Base-by-base conservation (phyloP, 2,329 filamentous ascomycete species). In the Parastagonospora avenae region DNA sequence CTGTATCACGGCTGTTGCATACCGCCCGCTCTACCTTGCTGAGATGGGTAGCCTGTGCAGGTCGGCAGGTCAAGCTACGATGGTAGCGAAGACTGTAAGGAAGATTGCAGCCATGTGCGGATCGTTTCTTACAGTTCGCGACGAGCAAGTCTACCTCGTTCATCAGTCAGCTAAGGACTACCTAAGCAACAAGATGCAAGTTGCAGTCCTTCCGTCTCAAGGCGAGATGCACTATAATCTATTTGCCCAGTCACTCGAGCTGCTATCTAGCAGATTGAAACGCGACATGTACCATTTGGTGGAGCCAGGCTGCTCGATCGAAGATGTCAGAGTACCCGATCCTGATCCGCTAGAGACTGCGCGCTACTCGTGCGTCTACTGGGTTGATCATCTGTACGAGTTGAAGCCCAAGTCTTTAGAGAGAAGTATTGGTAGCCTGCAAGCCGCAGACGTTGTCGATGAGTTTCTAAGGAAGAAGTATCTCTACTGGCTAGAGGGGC, bases 131-230 rank as follows among this genome's bases (percentile, higher is more conserved):
- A 75, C 65, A 1, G 11, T 50, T 29, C 75, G 30, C 62, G 60
- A 32, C 42, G 73, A 46, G 4, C 27, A 33, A 16, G 35, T 50
- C 28, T 50, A 40, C 32, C 24, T 49, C n/a, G 40, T 49, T 15
- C 40, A 57, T 36, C 71, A 77, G 48, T 79, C 76, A 3, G 78
- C 75, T 0, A 77, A 78, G 52, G 77, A 80, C 14, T 77, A 67
- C 53, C 46, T 80, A 1, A 28, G 49, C 10, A 31, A 60, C n/a
- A 47, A 63, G 8, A 57, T 54, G 42, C 45, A 42, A 5, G n/a
- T 43, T n/a, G 35, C 52, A 10, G 59, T 77, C 4, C 73, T 76
- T 35, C 65, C 70, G 4, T 24, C 29, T 11, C 9, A 24, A 4
- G 24, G 2, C 10, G 14, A 42, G 15, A 24, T 24, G 2, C 53